Evolutionary conservation across 192 early-diverging fungal genomes (phyloP), one percentile per base, ranked within the genome.

Genomic region (Phycomyces blakesleeanus): DNA sequence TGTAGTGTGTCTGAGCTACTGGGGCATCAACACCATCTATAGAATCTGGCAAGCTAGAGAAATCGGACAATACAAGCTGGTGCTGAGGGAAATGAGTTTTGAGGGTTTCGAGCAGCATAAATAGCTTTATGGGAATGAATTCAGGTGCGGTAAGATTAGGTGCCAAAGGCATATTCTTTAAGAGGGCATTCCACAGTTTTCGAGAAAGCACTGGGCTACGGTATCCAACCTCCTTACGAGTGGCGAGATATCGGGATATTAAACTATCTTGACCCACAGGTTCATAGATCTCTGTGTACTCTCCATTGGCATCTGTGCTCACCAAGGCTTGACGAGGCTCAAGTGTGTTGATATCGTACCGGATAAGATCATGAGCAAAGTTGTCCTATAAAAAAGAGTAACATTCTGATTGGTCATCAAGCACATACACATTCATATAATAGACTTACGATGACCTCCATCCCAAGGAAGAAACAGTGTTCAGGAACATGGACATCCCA

Each of bases 1-100:
- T 69, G 72, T 93, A 94, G 7, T 94, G 77, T 9, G 94, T 99
- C 77, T 99, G 97, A 7, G 98, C 95, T 1, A 98, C 97, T 0
- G 97, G 97, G 26, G 88, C 93, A 63, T 89, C 81, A 16, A 89
- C 76, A 5, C 94, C 94, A 1, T 75, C 73, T 38, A 97, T 83
- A 1, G 93, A 81, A 57, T 98, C 91, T 0, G 95, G 93, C 18
- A 99, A 76, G 25, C 63, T 64, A 62, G 77, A 86, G 77, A 99
- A 99, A 72, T 99, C 97, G 21, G 92, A 91, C 1, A 97, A 72
- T 18, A 99, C 79, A 5, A 97, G 77, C 3, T 89, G 78, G 70
- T 96, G 93, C 5, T 83, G 81, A 18, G 97, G 95, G 69, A 99
- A 99, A 56, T 87, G 79, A 6, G 71, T 70, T 67, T 88, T 82